Evolutionary conservation across 495 filamentous ascomycete species (phyloP).

Genomic region (Trichoderma reesei): DNA sequence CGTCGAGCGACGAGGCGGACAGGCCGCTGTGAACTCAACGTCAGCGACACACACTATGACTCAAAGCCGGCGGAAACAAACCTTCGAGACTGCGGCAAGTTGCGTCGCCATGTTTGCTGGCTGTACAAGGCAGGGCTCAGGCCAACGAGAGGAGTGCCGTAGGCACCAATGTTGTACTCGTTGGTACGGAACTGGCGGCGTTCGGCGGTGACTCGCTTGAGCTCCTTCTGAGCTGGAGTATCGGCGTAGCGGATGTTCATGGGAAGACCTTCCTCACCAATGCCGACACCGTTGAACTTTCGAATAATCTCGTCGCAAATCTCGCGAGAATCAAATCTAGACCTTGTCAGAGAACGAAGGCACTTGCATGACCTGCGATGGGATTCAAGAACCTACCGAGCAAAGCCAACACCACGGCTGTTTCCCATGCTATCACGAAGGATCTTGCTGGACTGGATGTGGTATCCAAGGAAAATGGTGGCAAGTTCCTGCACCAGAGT

Average conservation of each 20-base stretch:
- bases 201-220: constrained; percentile 89
- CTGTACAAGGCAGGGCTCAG: constrained; percentile 36
- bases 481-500: constrained; percentile 48
- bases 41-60: neutral
- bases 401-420: constrained; percentile 95
- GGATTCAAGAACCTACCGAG: constrained; percentile 52
- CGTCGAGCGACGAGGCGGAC: neutral
- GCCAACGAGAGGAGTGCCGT: constrained; percentile 43
- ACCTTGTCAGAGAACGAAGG: constrained; percentile 19
- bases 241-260: constrained; percentile 95
- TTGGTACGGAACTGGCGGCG: constrained; percentile 87
- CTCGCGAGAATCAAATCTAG: constrained; percentile 76
- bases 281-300: constrained; percentile 65
- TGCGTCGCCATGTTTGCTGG: constrained; percentile 10
- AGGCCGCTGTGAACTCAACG: neutral
- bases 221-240: constrained; percentile 86
- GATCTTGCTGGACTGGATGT: constrained; percentile 84
- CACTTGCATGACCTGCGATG: neutral
- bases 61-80: neutral
- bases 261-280: constrained; percentile 61
- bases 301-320: constrained; percentile 77
- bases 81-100: neutral
- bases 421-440: constrained; percentile 80
- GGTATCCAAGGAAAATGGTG: constrained; percentile 72
- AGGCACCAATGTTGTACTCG: constrained; percentile 73